phyloP scores from a whole-genome alignment of 352 stramenopile genomes.

The Stephanocyclus meneghinianus region DNA sequence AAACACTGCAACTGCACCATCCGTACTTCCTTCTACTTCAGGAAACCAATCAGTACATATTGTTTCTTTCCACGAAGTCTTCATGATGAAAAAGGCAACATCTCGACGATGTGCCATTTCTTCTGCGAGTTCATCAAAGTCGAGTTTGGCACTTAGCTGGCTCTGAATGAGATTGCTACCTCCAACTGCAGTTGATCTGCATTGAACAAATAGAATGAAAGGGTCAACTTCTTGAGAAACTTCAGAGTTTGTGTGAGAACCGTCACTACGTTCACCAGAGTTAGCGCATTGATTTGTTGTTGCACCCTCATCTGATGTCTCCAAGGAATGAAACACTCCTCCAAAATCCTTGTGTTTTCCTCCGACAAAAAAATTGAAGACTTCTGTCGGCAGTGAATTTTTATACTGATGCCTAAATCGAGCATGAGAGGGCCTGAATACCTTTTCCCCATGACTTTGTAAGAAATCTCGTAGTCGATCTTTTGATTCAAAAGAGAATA shows the following conservation, averaged over 20 bases:
- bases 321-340: slow-evolving; percentile 30
- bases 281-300: slow-evolving; percentile 1
- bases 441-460: slow-evolving; percentile 22
- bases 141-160: slow-evolving; percentile 19
- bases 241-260: background rate
- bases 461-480: slow-evolving; percentile 36
- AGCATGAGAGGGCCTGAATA: slow-evolving; percentile 36
- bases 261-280: background rate
- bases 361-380: slow-evolving; percentile 46
- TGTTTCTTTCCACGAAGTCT: background rate
- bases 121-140: slow-evolving; percentile 51
- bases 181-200: slow-evolving; percentile 16
- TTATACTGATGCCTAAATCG: slow-evolving; percentile 15
- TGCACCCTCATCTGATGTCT: slow-evolving; percentile 23
- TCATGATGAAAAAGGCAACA: slow-evolving; percentile 50
- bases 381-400: slow-evolving; percentile 20
- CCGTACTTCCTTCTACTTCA: slow-evolving; percentile 2
- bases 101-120: slow-evolving; percentile 53
- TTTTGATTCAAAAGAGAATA: slow-evolving; percentile 45
- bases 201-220: slow-evolving; percentile 55
- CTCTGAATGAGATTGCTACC: background rate
- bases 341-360: slow-evolving; percentile 21
- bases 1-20: slow-evolving; percentile 38
- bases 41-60: slow-evolving; percentile 19
- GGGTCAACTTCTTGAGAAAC: slow-evolving; percentile 47